Evolutionary conservation across 23 red algal genomes (phyloP), one percentile per base, ranked within the genome.

Genomic region (Gracilaria caudata): DNA sequence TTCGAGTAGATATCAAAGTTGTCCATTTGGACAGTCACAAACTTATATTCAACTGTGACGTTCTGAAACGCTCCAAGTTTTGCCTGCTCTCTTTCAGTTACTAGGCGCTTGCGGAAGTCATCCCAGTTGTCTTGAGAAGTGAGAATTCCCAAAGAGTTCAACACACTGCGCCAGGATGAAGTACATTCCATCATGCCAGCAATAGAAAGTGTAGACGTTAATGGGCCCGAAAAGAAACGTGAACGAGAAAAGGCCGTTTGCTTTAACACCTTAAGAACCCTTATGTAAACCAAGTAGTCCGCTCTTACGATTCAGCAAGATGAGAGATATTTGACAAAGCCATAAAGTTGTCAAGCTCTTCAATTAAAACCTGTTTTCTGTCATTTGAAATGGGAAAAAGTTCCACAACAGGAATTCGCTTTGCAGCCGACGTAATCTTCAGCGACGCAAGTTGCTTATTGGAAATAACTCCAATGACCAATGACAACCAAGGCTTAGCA

Each of bases 1-100:
- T 66, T 21, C 14, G 79, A 56, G 3, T 66, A 45, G 8, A 82
- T 82, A 46, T 65, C 79, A 58, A 82, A 82, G 79, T 82, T 82
- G 58, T 82, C 58, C 1, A 82, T 36, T 45, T 82, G 57, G 3
- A 82, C 56, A n/a, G 30, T 64, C 23, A 78, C 51, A n/a, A 78
- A 1, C 4, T n/a, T 6, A 25, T 78, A 13, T 5, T 2, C 3
- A 51, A 54, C n/a, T 3, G 30, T 53, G 10, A 78, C 46, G 32
- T 7, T 36, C 1, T 78, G 45, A 25, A 78, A 78, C 3, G 74
- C 74, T 25, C 74, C 71, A 5, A 8, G 2, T 78, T 17, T 55
- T 7, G 74, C 38, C 14, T 56, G 14, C 34, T 78, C 74, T 33
- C 74, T 53, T 17, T 78, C 24, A 10, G 21, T 36, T 33, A 78